These are phyloP conservation scores for Podosphaera fusca DNA, from an alignment of 2,329 filamentous ascomycete species.

Conservation along the genomic window DNA sequence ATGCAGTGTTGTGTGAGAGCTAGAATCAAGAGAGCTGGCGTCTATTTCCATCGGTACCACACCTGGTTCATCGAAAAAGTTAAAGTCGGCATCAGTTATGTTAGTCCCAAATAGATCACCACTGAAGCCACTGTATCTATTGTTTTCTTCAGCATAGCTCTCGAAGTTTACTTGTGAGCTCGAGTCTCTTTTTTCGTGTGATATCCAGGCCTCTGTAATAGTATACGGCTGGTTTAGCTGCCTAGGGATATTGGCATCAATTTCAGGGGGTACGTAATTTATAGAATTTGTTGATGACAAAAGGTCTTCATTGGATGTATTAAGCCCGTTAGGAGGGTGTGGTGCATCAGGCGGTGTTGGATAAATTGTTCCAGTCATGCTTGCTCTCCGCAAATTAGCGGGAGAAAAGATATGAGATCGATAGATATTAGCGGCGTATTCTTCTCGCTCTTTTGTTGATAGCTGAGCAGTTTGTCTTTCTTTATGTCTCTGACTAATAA, in stretches of 20 bases:
- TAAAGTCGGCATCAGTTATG: conserved; percentile 66
- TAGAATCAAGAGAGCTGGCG: conserved; percentile 3
- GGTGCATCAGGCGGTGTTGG: conserved; percentile 48
- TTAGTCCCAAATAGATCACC: conserved; percentile 45
- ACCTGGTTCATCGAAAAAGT: conserved; percentile 49
- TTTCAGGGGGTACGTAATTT: conserved; percentile 18
- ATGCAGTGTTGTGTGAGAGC: background rate
- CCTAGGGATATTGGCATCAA: conserved; percentile 10
- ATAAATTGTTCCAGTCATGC: conserved; percentile 35
- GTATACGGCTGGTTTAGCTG: conserved; percentile 5
- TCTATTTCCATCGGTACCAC: conserved; percentile 10
- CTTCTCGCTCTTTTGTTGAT: conserved; percentile 20
- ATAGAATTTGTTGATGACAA: conserved; percentile 29
- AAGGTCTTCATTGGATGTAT: conserved; percentile 30
- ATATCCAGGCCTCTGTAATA: conserved; percentile 12
- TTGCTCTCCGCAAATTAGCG: conserved; percentile 25
- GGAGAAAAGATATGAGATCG: conserved; percentile 29
- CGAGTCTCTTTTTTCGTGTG: conserved; percentile 10
- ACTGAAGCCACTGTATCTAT: conserved; percentile 44
- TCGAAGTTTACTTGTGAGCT: conserved; percentile 10
- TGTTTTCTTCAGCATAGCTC: conserved; percentile 18
- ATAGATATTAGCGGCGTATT: conserved; percentile 21
- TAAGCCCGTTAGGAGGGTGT: conserved; percentile 27
- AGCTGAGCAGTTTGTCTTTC: conserved; percentile 22
- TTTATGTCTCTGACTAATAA: conserved; percentile 24